phyloP scores from a whole-genome alignment of 495 filamentous ascomycete species.

The Hypoxylon perforatum region DNA sequence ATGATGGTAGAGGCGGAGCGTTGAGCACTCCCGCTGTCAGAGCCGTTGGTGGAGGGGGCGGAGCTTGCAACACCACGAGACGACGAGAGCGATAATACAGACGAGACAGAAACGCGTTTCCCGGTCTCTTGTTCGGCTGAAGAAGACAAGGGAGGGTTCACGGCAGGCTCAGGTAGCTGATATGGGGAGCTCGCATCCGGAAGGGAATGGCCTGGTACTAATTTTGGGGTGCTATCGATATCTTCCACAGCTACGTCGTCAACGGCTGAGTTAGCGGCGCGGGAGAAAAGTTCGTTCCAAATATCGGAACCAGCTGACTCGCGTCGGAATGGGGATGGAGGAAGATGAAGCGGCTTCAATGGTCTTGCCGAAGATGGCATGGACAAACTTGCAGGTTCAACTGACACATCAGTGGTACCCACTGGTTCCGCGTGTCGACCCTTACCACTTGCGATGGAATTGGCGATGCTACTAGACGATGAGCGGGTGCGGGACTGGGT shows the following conservation, averaged over 20 bases:
- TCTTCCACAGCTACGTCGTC: constrained; percentile 44
- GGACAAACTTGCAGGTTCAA: constrained; percentile 67
- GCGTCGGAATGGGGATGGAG: constrained; percentile 41
- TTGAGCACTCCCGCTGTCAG: constrained; percentile 46
- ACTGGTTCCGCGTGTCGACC: constrained; percentile 62
- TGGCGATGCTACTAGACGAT: constrained; percentile 45
- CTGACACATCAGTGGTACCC: constrained; percentile 59
- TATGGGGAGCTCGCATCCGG: constrained; percentile 43
- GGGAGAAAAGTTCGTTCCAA: constrained; percentile 44
- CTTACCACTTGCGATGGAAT: constrained; percentile 59
- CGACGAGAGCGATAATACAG: constrained; percentile 71
- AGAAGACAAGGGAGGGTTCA: constrained; percentile 54
- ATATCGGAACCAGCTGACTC: constrained; percentile 48
- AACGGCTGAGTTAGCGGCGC: constrained; percentile 14
- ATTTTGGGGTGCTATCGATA: constrained; percentile 59
- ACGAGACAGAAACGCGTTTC: constrained; percentile 73
- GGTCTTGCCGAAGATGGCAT: constrained; percentile 64
- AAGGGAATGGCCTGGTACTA: constrained; percentile 44
- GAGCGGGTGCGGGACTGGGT: constrained; percentile 46
- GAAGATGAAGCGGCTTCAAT: constrained; percentile 37
- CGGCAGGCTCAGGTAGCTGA: constrained; percentile 58
- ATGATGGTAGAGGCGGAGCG: constrained; percentile 52
- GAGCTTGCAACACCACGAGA: constrained; percentile 60
- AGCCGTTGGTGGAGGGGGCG: constrained; percentile 54
- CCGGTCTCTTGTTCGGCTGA: constrained; percentile 55